A percentile compares a stretch with the other conserved stretches of the same genome.
Evolutionary conservation across 1,139 yeast genomes (phyloP).

Genomic region (Candida labiduridarum): DNA sequence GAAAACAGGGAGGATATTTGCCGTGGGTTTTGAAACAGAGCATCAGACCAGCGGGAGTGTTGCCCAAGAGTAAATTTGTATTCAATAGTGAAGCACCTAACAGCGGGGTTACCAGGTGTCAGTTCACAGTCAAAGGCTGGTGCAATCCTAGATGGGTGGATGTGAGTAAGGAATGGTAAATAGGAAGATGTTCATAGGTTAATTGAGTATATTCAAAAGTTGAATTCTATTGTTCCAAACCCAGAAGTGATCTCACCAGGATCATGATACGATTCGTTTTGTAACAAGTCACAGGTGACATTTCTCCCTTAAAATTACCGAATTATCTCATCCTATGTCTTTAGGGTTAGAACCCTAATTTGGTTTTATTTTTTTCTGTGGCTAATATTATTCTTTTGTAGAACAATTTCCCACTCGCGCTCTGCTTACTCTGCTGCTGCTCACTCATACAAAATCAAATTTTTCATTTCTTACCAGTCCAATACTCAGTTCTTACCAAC

Average conservation of each 20-base stretch:
- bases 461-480: conserved; percentile 6
- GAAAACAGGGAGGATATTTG: conserved; percentile 29
- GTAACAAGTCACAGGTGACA: neutral
- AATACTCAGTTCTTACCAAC: neutral
- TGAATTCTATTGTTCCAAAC: neutral
- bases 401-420: neutral
- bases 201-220: neutral
- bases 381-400: neutral
- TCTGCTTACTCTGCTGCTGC: neutral
- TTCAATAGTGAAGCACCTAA: conserved; percentile 41
- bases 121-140: conserved; percentile 60
- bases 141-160: conserved; percentile 48
- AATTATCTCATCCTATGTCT: neutral
- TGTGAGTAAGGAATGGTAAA: neutral
- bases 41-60: conserved; percentile 41
- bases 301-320: neutral
- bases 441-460: conserved; percentile 6
- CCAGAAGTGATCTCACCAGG: too few species aligned
- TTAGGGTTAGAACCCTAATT: conserved; percentile 5
- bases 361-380: conserved; percentile 3
- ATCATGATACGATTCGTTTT: neutral
- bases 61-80: conserved; percentile 23
- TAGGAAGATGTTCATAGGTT: neutral
- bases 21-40: conserved; percentile 41
- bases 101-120: conserved; percentile 42